Evolutionary conservation across 2,329 filamentous ascomycete genomes (phyloP), one percentile per base, ranked within the genome.

Genomic region (Colletotrichum coccodes): DNA sequence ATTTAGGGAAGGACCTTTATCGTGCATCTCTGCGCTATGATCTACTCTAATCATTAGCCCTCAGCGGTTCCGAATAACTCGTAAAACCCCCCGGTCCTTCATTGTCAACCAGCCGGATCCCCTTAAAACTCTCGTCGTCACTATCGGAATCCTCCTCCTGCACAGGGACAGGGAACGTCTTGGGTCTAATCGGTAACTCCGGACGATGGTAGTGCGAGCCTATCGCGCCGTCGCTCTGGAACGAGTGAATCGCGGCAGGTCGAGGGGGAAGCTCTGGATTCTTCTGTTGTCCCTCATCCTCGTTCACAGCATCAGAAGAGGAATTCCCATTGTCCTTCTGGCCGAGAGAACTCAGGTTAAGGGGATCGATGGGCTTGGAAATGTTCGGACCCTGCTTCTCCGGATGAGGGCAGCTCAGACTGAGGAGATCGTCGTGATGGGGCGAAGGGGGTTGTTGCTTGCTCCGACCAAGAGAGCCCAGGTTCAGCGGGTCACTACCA

Each of bases 61-160:
- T 62, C 36, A 68, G n/a, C 18, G 64, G 57, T 38, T 59, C 64
- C 18, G 57, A 63, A 38, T 40, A 63, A 9, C 12, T 58, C 38
- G 52, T 68, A 57, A 68, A 63, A 34, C 53, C 53, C 9, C 42
- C 60, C 21, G 26, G 73, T 21, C 73, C 76, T 42, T 80, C 80
- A 42, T 83, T 76, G 47, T 79, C 75, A 26, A 79, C 74, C 82
- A 83, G 81, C 28, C 69, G 73, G 38, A 83, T 83, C 5, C 73
- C 75, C 2, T 71, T 71, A 53, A 78, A 79, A 38, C 79, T 79
- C 18, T 79, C 80, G 11, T 82, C 78, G 8, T 81, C 79, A 6
- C 42, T 46, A 18, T 68, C 64, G 18, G 44, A 57, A 26, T 68
- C 64, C n/a, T 54, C 47, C 21, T 62, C 57, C 14, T 59, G 26